Conservation (phyloP, 2,329 filamentous ascomycete species). For the Elsinoe arachidis region DNA sequence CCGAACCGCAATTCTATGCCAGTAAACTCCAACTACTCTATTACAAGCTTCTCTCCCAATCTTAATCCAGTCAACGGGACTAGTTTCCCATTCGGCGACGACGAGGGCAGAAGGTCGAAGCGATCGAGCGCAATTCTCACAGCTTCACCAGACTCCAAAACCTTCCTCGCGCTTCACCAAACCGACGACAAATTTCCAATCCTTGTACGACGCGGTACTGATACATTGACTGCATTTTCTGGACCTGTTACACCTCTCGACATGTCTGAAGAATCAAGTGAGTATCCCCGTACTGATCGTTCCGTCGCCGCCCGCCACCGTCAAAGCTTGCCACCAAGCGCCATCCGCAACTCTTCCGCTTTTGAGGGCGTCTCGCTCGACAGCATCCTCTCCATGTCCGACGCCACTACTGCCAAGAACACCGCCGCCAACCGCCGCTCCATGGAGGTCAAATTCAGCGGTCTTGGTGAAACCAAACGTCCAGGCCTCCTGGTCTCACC, state of each 20-base stretch:
- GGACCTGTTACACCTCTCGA: conserved; percentile 65
- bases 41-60: conserved; percentile 39
- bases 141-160: conserved; percentile 57
- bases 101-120: conserved; percentile 46
- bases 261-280: conserved; percentile 29
- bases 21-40: conserved; percentile 54
- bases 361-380: conserved; percentile 30
- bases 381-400: conserved; percentile 26
- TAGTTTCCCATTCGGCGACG: conserved; percentile 76
- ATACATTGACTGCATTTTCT: conserved; percentile 57
- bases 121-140: conserved; percentile 34
- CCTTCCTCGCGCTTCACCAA: conserved; percentile 61
- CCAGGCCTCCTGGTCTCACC: conserved; percentile 47
- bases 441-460: conserved; percentile 37
- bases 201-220: conserved; percentile 56
- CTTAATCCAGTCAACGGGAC: conserved; percentile 78
- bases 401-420: conserved; percentile 34
- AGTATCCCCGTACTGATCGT: conserved; percentile 50
- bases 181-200: conserved; percentile 83
- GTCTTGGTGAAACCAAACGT: conserved; percentile 36
- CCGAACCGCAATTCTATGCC: conserved; percentile 92
- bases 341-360: conserved; percentile 28
- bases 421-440: conserved; percentile 38
- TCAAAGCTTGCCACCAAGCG: conserved; percentile 28
- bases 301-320: conserved; percentile 39